Conservation (phyloP, 345 rosid genomes). For the Limnanthes douglasii region DNA sequence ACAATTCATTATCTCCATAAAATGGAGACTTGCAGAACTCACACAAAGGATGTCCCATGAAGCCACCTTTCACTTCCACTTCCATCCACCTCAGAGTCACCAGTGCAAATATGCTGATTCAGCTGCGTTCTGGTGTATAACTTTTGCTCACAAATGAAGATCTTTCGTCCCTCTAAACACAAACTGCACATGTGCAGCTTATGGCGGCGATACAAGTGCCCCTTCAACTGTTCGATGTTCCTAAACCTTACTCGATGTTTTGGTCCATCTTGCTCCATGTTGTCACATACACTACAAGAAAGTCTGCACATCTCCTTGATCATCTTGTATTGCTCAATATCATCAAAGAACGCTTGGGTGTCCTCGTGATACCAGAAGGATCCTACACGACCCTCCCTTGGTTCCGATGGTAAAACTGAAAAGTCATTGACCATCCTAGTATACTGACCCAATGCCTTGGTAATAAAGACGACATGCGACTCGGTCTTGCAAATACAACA, state of each 20-base stretch:
- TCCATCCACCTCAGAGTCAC: conserved; percentile 95
- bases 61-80: conserved; percentile 95
- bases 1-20: conserved; percentile 90
- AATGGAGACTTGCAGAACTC: conserved; percentile 80
- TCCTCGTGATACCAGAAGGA: conserved; percentile 81
- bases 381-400: conserved; percentile 70
- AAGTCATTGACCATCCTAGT: conserved; percentile 85
- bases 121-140: conserved; percentile 65
- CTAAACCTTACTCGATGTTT: conserved; percentile 51
- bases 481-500: conserved; percentile 95
- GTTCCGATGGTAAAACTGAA: conserved; percentile 55
- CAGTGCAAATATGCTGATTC: conserved; percentile 73
- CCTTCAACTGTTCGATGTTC: conserved; percentile 83
- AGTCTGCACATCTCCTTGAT: conserved; percentile 98
- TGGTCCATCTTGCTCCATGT: conserved; percentile 38
- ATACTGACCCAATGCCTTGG: conserved; percentile 95
- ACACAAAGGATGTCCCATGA: conserved; percentile 85
- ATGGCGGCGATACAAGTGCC: conserved; percentile 81
- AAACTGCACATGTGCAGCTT: conserved; percentile 70
- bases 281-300: conserved; percentile 79
- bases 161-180: conserved; percentile 95
- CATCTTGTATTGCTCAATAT: conserved; percentile 85
- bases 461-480: conserved; percentile 46
- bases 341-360: conserved; percentile 80
- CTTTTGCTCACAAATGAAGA: conserved; percentile 91